Base-by-base conservation (phyloP, 768 basidiomycete genomes). In the Auricularia cornea region DNA sequence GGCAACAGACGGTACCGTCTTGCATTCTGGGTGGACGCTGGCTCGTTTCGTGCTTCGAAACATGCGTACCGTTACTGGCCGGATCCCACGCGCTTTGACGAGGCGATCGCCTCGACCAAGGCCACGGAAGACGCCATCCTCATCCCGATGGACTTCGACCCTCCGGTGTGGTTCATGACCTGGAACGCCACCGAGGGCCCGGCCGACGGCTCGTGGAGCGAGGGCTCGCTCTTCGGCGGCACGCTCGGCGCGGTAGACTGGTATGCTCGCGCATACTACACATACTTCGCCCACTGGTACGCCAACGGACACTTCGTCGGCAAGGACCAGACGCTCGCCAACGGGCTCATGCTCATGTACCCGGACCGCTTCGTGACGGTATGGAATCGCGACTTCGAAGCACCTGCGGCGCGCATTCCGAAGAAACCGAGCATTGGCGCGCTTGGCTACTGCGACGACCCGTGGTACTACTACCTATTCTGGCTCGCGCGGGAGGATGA, bases 211-310 rank as follows among this genome's bases (percentile, higher is more conserved):
- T 48, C 81, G 30, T 75, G 85, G 57, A 81, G 81, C 65, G 79
- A 84, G 77, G 83, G 81, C 18, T 83, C 83, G 1, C 84, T 84
- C 69, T 85, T 85, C 62, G 84, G 84, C 11, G 83, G 83, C 8
- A 70, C 77, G 1, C 79, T 79, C 2, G 40, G 66, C 12, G 74
- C 81, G 0, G 70, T 84, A 32, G 65, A 73, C 3, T 83, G 82
- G 83, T 84, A 75, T 71, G 68, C 75, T 0, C 62, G 69, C 16
- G 70, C 72, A 1, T 86, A 77, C 68, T 85, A 83, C 68, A 72
- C 75, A 0, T 81, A 81, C 64, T 84, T 84, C 70, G 74, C 84
- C 69, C 64, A 77, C 64, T 84, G 83, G 71, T 77, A 83, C 51
- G 68, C 71, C 5, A 72, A 71, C 20, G 73, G 73, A 14, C 66